Conservation (phyloP, 768 basidiomycete species). For the Nevesoporus exiguus region DNA sequence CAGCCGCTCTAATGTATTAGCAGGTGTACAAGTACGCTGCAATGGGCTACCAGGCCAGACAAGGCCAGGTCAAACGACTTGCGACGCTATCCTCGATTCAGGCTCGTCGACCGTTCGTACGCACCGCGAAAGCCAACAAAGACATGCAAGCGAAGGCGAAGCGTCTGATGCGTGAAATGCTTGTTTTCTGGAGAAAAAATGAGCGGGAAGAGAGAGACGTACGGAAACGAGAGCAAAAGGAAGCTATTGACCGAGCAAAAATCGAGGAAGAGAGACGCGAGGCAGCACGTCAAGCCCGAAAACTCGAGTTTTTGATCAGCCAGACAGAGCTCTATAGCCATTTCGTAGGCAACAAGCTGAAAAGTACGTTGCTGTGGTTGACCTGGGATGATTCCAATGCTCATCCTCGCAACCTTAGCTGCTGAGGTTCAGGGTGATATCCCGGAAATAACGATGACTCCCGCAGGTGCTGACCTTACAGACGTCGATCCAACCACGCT, state of each 20-base stretch:
- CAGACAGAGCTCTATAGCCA: conserved; percentile 99
- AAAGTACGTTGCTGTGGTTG: conserved; percentile 51
- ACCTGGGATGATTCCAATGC: conserved; percentile 13
- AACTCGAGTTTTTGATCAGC: conserved; percentile 97
- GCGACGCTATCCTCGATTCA: conserved; percentile 73
- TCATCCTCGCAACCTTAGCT: conserved; percentile 42
- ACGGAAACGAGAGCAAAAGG: conserved; percentile 91
- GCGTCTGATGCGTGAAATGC: conserved; percentile 91
- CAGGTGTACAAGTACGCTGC: conserved; percentile 81
- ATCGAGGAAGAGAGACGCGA: conserved; percentile 93
- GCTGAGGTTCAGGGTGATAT: conserved; percentile 71
- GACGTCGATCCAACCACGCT: conserved; percentile 52
- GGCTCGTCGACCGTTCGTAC: conserved; percentile 70
- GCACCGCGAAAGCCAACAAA: conserved; percentile 74
- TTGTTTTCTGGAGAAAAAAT: conserved; percentile 96
- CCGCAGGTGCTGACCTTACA: conserved; percentile 56
- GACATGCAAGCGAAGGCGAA: conserved; percentile 83
- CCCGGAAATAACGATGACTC: conserved; percentile 39
- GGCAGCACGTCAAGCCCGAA: conserved; percentile 88
- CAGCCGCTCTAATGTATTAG: conserved; percentile 5
- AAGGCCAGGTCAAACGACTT: conserved; percentile 70
- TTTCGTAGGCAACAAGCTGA: conserved; percentile 96
- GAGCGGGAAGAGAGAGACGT: conserved; percentile 95
- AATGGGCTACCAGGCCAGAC: conserved; percentile 61
- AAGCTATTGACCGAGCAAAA: conserved; percentile 82